These are phyloP conservation scores for Takakia lepidozioides DNA, from an alignment of 225 moss, liverwort and hornwort genomes.

Conservation along the genomic window DNA sequence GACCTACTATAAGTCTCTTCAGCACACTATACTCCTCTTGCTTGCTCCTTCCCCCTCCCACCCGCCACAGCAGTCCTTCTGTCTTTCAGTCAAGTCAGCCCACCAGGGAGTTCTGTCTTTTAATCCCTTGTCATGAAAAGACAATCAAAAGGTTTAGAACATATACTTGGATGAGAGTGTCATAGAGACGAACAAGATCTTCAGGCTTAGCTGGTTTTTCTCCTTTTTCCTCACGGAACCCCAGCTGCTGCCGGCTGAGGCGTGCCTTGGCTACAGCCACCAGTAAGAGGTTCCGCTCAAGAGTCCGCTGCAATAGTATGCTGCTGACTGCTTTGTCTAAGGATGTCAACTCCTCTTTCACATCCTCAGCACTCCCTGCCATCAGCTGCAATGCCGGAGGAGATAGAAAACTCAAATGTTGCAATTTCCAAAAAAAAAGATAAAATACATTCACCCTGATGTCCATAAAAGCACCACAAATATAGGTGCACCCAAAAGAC, in stretches of 20 bases:
- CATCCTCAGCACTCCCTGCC: slow-evolving; percentile 87
- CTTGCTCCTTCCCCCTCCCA: too few species aligned
- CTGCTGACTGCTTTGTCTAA: slow-evolving; percentile 85
- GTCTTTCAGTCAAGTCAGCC: too few species aligned
- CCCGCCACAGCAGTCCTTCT: too few species aligned
- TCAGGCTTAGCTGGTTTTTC: slow-evolving; percentile 98
- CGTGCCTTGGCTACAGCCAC: slow-evolving; percentile 69
- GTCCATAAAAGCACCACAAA: too few species aligned
- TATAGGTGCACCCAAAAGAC: neutral
- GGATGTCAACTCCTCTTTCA: slow-evolving; percentile 76
- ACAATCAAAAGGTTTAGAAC: too few species aligned
- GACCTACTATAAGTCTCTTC: too few species aligned
- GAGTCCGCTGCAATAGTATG: slow-evolving; percentile 77
- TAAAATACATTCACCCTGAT: neutral
- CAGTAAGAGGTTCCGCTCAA: slow-evolving; percentile 76
- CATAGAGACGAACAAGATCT: slow-evolving; percentile 89
- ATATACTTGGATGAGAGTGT: slow-evolving; percentile 77
- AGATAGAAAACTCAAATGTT: too few species aligned
- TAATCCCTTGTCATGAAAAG: too few species aligned
- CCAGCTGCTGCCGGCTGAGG: slow-evolving; percentile 68
- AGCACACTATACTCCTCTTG: too few species aligned
- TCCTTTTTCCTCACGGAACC: slow-evolving; percentile 83
- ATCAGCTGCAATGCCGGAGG: slow-evolving; percentile 47
- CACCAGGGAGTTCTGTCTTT: too few species aligned
- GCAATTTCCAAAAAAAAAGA: slow-evolving; percentile 1